Percentiles rank a stretch among this genome's conserved stretches.
phyloP scores from a whole-genome alignment of 768 basidiomycete genomes.

The Royoungia palumana region DNA sequence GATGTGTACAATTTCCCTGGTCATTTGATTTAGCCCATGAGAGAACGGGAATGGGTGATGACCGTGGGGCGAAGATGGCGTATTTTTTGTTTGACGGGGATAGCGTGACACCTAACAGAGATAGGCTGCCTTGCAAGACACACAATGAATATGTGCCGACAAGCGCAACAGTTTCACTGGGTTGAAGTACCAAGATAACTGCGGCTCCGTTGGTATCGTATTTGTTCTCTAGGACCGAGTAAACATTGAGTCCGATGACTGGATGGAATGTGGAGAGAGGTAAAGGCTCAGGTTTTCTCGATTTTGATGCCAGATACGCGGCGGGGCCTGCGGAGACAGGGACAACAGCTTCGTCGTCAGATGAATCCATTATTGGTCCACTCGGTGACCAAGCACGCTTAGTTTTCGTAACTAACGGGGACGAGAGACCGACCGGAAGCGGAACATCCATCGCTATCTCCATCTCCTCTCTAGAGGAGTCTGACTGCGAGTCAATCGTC shows the following conservation, averaged over 20 bases:
- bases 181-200: slow-evolving; percentile 43
- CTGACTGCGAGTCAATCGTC: slow-evolving; percentile 32
- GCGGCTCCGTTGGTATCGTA: slow-evolving; percentile 12
- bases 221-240: slow-evolving; percentile 1
- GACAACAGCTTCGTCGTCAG: slow-evolving; percentile 37
- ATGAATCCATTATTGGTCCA: slow-evolving; percentile 44
- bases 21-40: slow-evolving; percentile 21
- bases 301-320: background rate
- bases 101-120: slow-evolving; percentile 54
- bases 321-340: slow-evolving; percentile 3
- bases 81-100: slow-evolving; percentile 40
- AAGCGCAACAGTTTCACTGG: slow-evolving; percentile 57
- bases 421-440: slow-evolving; percentile 9
- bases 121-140: slow-evolving; percentile 60
- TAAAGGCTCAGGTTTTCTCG: slow-evolving; percentile 14
- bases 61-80: slow-evolving; percentile 70
- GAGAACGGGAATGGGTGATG: slow-evolving; percentile 69
- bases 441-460: slow-evolving; percentile 16
- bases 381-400: slow-evolving; percentile 61
- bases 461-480: slow-evolving; percentile 27
- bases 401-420: slow-evolving; percentile 13
- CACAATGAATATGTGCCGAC: slow-evolving; percentile 62
- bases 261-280: slow-evolving; percentile 53
- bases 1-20: slow-evolving; percentile 12
- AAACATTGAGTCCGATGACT: slow-evolving; percentile 36